Conservation (phyloP, 805 yeast species). For the Candida xiaguanensis region DNA sequence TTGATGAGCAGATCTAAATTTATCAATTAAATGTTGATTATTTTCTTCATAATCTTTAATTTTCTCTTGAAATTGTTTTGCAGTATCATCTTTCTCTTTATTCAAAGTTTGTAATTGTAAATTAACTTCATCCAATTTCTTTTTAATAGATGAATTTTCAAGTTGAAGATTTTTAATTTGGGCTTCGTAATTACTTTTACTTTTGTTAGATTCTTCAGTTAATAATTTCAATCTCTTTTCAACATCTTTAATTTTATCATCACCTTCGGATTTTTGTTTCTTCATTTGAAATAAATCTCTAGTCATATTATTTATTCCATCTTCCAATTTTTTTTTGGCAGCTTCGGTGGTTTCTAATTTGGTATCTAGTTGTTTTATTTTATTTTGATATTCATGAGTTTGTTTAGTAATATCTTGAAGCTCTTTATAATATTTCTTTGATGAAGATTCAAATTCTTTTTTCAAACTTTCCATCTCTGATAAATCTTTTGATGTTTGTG, state of each 20-base stretch:
- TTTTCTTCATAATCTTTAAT: constrained; percentile 26
- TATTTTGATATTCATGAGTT: constrained; percentile 20
- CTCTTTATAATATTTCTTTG: constrained; percentile 27
- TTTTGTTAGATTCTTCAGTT: constrained; percentile 32
- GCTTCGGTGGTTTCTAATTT: constrained; percentile 31
- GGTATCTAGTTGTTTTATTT: constrained; percentile 23
- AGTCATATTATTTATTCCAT: constrained; percentile 87
- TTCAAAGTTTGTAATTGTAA: constrained; percentile 16
- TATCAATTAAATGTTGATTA: constrained; percentile 38
- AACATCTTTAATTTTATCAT: constrained; percentile 36
- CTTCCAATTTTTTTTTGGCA: constrained; percentile 66
- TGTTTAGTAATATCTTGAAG: constrained; percentile 28
- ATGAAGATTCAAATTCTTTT: constrained; percentile 24
- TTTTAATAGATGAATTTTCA: constrained; percentile 22
- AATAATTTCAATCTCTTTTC: constrained; percentile 38
- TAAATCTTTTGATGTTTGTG: constrained; percentile 18
- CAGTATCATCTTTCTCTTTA: constrained; percentile 13
- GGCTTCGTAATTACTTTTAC: constrained; percentile 18
- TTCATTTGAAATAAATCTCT: constrained; percentile 70
- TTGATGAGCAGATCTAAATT: constrained; percentile 30
- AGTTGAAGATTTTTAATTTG: constrained; percentile 17
- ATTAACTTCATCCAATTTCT: constrained; percentile 11
- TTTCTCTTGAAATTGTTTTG: constrained; percentile 20
- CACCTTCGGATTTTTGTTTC: constrained; percentile 53
- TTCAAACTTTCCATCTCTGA: constrained; percentile 27